Conservation (phyloP, 176 grass and related monocot genomes). For the Triticum dicoccoides region DNA sequence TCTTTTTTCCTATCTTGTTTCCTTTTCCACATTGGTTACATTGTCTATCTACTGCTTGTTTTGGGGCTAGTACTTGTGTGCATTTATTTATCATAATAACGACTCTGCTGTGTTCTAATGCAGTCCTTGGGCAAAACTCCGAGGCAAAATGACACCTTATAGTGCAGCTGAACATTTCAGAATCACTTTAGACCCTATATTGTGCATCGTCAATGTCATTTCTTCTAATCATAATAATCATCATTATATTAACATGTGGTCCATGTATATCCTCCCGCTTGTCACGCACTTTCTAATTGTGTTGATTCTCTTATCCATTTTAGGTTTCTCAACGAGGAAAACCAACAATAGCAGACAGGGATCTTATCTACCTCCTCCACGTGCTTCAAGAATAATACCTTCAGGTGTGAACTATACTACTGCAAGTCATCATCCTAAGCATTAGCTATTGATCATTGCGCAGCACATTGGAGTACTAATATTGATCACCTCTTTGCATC, state of each 20-base stretch:
- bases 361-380: not conserved
- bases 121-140: not conserved
- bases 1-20: not conserved
- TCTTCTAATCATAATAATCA: not conserved
- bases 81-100: not conserved
- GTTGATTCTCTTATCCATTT: not conserved
- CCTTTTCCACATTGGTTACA: not conserved
- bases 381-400: slow-evolving; percentile 3
- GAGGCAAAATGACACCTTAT: not conserved
- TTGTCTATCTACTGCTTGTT: not conserved
- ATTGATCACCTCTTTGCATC: not conserved
- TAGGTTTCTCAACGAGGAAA: not conserved
- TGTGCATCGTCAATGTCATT: no score
- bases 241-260: not conserved
- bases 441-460: not conserved
- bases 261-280: not conserved
- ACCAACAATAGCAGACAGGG: not conserved
- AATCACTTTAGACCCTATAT: not conserved
- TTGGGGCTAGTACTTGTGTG: not conserved
- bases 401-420: slow-evolving; percentile 23
- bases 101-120: not conserved
- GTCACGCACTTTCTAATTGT: not conserved
- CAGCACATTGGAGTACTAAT: not conserved
- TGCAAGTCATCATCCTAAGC: no score
- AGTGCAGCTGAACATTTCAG: not conserved